Evolutionary conservation across 2,329 filamentous ascomycete species (phyloP).

Genomic region (Trichoderma pleuroti): DNA sequence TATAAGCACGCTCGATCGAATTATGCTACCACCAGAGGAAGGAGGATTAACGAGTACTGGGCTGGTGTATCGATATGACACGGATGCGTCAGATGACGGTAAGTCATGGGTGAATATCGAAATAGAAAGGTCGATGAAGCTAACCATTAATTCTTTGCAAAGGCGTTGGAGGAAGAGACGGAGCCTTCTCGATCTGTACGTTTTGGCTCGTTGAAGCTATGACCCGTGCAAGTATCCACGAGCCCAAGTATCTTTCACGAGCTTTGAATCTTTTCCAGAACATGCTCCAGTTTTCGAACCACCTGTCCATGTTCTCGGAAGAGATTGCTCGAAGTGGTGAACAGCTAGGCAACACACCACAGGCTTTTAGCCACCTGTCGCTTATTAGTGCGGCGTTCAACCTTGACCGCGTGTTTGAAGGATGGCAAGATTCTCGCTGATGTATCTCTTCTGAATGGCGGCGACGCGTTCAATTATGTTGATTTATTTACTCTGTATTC

Average conservation of each 20-base stretch:
- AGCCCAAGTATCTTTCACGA: constrained; percentile 58
- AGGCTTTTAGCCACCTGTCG: constrained; percentile 74
- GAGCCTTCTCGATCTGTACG: constrained; percentile 77
- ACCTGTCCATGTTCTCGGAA: constrained; percentile 74
- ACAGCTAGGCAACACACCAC: constrained; percentile 75
- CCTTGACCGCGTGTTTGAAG: constrained; percentile 51
- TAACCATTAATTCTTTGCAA: neutral
- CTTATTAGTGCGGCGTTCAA: constrained; percentile 77
- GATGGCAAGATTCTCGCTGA: constrained; percentile 19
- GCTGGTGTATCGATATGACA: constrained; percentile 73
- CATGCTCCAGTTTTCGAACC: constrained; percentile 72
- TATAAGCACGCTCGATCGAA: constrained; percentile 66
- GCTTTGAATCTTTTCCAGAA: constrained; percentile 73
- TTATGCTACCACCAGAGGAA: constrained; percentile 68
- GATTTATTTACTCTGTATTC: neutral
- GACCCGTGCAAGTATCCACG: constrained; percentile 63
- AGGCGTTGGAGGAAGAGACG: constrained; percentile 72
- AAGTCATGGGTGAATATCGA: constrained; percentile 25
- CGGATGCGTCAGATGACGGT: constrained; percentile 66
- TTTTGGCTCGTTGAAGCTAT: constrained; percentile 80
- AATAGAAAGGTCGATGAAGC: neutral
- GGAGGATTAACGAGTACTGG: constrained; percentile 72
- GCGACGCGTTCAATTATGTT: neutral
- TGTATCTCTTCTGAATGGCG: neutral
- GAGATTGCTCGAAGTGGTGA: constrained; percentile 73